Evolutionary conservation across 2,329 filamentous ascomycete genomes (phyloP).

Genomic region (Diplodia intermedia): DNA sequence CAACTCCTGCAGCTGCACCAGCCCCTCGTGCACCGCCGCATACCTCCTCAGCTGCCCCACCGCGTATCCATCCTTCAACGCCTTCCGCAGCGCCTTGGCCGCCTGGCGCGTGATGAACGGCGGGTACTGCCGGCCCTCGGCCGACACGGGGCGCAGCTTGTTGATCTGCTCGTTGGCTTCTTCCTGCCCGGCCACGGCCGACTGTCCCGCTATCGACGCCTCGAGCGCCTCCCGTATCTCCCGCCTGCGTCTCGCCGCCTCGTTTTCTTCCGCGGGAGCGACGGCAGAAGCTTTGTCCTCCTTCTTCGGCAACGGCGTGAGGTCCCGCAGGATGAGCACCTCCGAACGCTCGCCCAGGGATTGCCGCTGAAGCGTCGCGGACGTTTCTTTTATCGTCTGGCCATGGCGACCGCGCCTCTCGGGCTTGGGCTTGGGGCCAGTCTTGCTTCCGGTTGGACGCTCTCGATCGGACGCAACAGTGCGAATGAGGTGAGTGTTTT

Average conservation of each 20-base stretch:
- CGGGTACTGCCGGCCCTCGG: conserved; percentile 37
- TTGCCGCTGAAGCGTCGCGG: conserved; percentile 41
- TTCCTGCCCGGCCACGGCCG: conserved; percentile 37
- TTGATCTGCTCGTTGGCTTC: conserved; percentile 45
- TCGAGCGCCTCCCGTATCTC: conserved; percentile 33
- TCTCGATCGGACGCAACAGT: not conserved
- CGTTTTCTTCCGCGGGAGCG: not conserved
- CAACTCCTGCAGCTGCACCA: conserved; percentile 7
- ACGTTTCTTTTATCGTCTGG: conserved; percentile 39
- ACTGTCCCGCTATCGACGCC: conserved; percentile 40
- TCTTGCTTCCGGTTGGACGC: too few species aligned
- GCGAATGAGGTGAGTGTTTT: not conserved
- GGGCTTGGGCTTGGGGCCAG: not conserved
- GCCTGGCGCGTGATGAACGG: conserved; percentile 37
- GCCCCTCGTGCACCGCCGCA: conserved; percentile 34
- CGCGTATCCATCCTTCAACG: conserved; percentile 42
- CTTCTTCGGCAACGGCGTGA: conserved; percentile 32
- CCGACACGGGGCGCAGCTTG: conserved; percentile 41
- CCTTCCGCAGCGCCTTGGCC: conserved; percentile 40
- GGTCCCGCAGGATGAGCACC: conserved; percentile 46
- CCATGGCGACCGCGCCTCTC: conserved; percentile 37
- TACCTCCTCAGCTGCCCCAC: conserved; percentile 43
- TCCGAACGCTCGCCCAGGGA: conserved; percentile 46
- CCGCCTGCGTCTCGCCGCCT: conserved; percentile 27
- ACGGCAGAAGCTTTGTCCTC: not conserved